Conservation (phyloP, 108 stramenopile species). For the Fragilaria crotonensis region DNA sequence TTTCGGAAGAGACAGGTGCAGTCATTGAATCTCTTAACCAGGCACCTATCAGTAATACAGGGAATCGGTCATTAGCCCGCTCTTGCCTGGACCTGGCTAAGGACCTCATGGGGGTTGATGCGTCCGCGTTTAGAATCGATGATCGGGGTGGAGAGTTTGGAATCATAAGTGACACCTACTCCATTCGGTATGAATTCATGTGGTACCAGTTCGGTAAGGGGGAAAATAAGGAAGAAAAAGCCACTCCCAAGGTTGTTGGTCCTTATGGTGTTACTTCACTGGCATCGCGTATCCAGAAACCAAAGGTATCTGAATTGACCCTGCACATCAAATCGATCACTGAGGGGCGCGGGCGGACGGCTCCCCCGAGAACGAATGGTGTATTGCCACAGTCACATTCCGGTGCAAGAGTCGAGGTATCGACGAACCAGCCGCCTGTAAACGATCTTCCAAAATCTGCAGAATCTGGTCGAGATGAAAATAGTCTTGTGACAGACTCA, state of each 20-base stretch:
- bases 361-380: no score
- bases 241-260: slow-evolving; percentile 8
- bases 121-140: neutral
- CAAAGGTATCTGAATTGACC: neutral
- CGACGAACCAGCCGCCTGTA: no score
- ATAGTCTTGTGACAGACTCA: no score
- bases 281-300: slow-evolving; percentile 14
- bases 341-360: no score
- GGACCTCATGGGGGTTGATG: neutral
- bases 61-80: neutral
- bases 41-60: slow-evolving; percentile 5
- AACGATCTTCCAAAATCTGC: no score
- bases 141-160: neutral
- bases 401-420: no score
- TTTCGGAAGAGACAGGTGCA: slow-evolving; percentile 20
- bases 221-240: slow-evolving; percentile 8
- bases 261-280: slow-evolving; percentile 14
- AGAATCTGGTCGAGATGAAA: no score
- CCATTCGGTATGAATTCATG: slow-evolving; percentile 34
- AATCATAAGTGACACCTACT: slow-evolving; percentile 1
- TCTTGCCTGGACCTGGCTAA: neutral
- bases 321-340: no score
- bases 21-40: slow-evolving; percentile 19
- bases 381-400: no score
- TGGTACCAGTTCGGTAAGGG: slow-evolving; percentile 37